phyloP scores from a whole-genome alignment of 495 filamentous ascomycete genomes.

The Neurospora sp. region DNA sequence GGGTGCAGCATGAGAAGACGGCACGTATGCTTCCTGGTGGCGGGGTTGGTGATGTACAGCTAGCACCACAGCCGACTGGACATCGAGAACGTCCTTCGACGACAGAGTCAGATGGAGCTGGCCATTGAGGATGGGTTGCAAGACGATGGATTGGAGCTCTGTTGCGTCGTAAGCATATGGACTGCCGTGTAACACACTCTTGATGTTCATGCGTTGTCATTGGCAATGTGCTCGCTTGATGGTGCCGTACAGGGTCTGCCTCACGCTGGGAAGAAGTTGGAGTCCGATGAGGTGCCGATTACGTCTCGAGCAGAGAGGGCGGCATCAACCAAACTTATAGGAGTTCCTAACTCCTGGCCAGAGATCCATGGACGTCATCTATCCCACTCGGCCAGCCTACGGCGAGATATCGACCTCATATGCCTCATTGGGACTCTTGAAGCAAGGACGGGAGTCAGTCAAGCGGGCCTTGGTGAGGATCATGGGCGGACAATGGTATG shows the following conservation, averaged over 20 bases:
- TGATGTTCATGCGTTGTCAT: background rate
- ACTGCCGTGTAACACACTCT: background rate
- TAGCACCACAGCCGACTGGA: background rate
- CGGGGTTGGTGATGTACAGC: background rate
- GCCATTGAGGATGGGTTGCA: background rate
- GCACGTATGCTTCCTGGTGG: background rate
- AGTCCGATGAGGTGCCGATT: background rate
- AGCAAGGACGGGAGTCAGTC: background rate
- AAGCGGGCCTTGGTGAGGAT: too few species aligned
- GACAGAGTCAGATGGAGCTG: background rate
- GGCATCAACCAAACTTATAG: background rate
- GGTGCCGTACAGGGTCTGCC: background rate
- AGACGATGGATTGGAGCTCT: background rate
- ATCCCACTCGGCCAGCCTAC: background rate
- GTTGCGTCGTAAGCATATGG: background rate
- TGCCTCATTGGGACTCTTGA: background rate
- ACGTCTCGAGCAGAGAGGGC: background rate
- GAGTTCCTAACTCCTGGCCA: background rate
- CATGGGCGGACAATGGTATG: background rate
- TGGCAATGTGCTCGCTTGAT: background rate
- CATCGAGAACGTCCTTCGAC: background rate
- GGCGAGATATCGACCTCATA: background rate
- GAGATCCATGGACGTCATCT: too few species aligned
- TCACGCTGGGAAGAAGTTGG: background rate
- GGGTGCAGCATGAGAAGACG: background rate